Evolutionary conservation across 2,329 filamentous ascomycete genomes (phyloP).

Genomic region (Fusarium sp.): DNA sequence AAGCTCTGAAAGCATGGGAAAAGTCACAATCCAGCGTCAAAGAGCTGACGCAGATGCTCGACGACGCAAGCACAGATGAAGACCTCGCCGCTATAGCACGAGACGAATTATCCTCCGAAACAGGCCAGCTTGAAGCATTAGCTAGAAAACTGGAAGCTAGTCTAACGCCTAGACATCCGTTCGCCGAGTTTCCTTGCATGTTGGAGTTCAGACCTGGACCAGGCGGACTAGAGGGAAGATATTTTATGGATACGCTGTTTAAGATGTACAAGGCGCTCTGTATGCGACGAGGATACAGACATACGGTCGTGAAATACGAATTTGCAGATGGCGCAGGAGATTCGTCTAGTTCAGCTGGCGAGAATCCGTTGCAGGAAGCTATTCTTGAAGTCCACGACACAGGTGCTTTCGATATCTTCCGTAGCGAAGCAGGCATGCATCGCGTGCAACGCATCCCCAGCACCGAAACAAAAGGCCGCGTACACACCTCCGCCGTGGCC

Average conservation of each 20-base stretch:
- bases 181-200: conserved; percentile 88
- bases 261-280: conserved; percentile 92
- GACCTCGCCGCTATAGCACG: conserved; percentile 82
- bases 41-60: conserved; percentile 65
- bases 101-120: conserved; percentile 82
- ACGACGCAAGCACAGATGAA: conserved; percentile 60
- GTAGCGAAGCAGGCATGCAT: conserved; percentile 93
- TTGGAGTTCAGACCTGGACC: conserved; percentile 93
- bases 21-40: conserved; percentile 61
- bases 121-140: conserved; percentile 69
- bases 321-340: conserved; percentile 72
- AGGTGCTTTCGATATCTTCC: conserved; percentile 83
- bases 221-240: conserved; percentile 88
- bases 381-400: conserved; percentile 82
- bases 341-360: conserved; percentile 64
- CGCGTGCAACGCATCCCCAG: conserved; percentile 92
- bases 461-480: conserved; percentile 90
- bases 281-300: conserved; percentile 71
- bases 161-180: conserved; percentile 88
- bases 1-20: conserved; percentile 70
- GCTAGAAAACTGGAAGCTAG: conserved; percentile 77
- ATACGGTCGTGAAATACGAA: conserved; percentile 82
- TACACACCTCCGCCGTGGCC: conserved; percentile 91
- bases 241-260: conserved; percentile 88
- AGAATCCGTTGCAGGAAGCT: conserved; percentile 83